Base-by-base conservation (phyloP, 768 basidiomycete genomes). In the Suillus clintonianus region DNA sequence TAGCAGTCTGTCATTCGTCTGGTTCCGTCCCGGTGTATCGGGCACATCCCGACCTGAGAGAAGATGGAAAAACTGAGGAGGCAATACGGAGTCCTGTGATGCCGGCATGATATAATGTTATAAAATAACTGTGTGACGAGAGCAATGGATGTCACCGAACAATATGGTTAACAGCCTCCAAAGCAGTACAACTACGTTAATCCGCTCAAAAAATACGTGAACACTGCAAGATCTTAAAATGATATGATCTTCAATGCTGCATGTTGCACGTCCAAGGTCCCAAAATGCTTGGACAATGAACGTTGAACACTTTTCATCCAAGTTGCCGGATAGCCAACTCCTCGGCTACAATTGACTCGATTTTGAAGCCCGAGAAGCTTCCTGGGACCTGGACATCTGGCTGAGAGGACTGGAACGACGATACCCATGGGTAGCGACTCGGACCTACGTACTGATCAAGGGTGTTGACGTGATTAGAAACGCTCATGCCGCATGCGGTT, bases 391-490 rank as follows among this genome's bases (percentile, higher is more conserved):
- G 4, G 24, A 24, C 15, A 50, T 27, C 50, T 51, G 24, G 24
- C 11, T 41, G 37, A 57, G 37, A 41, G 39, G 17, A 17, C 24
- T 13, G 55, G 17, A 39, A 11, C 17, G 37, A 57, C 17, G 39
- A 30, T 24, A 39, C 2, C 47, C 24, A 45, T 37, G 22, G 27
- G 6, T 42, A 27, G 55, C 27, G 14, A 27, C 39, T 50, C 3
- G 24, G 37, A 10, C 54, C 36, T 15, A 24, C 17, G 36, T 39
- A 41, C 24, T 41, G 37, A 39, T 39, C 39, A 56, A 56, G 56
- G 56, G 56, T 27, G 15, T 57, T 57, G 56, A 57, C 56, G 56
- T 57, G 56, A 19, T 57, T 57, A 6, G 39, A 17, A 41, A 57
- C 39, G 56, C 17, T 41, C 39, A 30, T 57, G 27, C 56, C 27